Evolutionary conservation across 1,284 basidiomycete species (phyloP).

Genomic region (Ganoderma leucocontextum): DNA sequence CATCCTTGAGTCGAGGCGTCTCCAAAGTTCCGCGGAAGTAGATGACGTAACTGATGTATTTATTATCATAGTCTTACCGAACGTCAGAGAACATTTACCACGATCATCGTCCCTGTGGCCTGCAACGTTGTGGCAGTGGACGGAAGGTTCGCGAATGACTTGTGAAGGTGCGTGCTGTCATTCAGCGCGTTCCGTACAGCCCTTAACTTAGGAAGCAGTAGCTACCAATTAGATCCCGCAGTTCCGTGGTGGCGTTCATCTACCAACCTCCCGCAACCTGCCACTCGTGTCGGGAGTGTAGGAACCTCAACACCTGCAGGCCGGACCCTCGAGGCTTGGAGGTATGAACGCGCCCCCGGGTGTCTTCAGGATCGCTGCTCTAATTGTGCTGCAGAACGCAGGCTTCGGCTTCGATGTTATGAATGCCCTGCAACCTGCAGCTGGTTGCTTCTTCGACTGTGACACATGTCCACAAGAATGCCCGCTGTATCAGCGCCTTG

Average conservation of each 20-base stretch:
- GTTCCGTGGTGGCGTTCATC: conserved; percentile 20
- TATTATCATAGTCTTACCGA: not conserved
- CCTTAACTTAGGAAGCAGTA: not conserved
- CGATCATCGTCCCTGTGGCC: not conserved
- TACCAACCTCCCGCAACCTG: conserved; percentile 7
- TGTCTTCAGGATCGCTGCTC: not conserved
- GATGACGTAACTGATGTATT: not conserved
- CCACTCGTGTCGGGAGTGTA: not conserved
- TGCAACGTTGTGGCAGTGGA: not conserved
- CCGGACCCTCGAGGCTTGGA: not conserved
- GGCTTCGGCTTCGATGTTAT: not conserved
- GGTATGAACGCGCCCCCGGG: not conserved
- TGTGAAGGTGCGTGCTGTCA: not conserved
- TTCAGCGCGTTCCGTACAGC: not conserved
- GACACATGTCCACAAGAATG: not conserved
- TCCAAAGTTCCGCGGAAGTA: not conserved
- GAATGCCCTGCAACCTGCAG: conserved; percentile 7
- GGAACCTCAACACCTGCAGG: not conserved
- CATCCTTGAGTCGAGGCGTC: not conserved
- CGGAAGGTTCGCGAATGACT: not conserved
- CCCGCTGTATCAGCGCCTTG: not conserved
- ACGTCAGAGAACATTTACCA: not conserved
- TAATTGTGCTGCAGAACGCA: not conserved
- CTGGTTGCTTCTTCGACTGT: not conserved
- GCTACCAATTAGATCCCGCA: conserved; percentile 14